phyloP scores from a whole-genome alignment of 768 basidiomycete genomes.

The Terana coerulea region DNA sequence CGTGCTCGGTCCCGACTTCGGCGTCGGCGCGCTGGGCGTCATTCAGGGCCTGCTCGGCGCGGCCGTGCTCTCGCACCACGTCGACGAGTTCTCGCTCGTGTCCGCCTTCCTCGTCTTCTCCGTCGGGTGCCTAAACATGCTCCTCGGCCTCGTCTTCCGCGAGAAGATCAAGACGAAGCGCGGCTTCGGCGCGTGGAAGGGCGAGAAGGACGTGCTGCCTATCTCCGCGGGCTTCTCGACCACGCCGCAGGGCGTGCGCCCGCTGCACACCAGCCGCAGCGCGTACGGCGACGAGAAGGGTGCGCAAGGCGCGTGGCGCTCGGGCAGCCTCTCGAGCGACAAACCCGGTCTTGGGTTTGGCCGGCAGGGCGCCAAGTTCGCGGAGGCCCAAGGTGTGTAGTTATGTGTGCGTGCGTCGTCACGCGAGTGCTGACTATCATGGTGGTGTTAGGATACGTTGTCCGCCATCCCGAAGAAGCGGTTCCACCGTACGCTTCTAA shows the following conservation, averaged over 20 bases:
- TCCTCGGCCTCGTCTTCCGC: slow-evolving; percentile 78
- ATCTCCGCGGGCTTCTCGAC: no score
- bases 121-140: slow-evolving; percentile 82
- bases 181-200: slow-evolving; percentile 64
- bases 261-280: no score
- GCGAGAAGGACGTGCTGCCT: slow-evolving; percentile 54
- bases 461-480: slow-evolving; percentile 13
- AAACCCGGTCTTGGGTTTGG: slow-evolving; percentile 14
- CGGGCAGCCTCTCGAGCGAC: slow-evolving; percentile 6
- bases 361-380: slow-evolving; percentile 10
- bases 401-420: no score
- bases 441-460: slow-evolving; percentile 10
- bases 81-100: slow-evolving; percentile 85
- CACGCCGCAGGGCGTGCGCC: slow-evolving; percentile 20
- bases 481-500: slow-evolving; percentile 15
- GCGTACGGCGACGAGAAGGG: slow-evolving; percentile 10
- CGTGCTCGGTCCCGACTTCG: slow-evolving; percentile 78
- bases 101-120: slow-evolving; percentile 90
- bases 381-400: slow-evolving; percentile 9
- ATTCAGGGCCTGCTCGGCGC: slow-evolving; percentile 81
- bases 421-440: neutral
- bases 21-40: slow-evolving; percentile 81
- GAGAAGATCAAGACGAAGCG: slow-evolving; percentile 61
- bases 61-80: slow-evolving; percentile 52
- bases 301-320: slow-evolving; percentile 2